A percentile compares a stretch with the other conserved stretches of the same genome.
phyloP scores from a whole-genome alignment of 768 basidiomycete species.

The Cystoderma amianthinum region DNA sequence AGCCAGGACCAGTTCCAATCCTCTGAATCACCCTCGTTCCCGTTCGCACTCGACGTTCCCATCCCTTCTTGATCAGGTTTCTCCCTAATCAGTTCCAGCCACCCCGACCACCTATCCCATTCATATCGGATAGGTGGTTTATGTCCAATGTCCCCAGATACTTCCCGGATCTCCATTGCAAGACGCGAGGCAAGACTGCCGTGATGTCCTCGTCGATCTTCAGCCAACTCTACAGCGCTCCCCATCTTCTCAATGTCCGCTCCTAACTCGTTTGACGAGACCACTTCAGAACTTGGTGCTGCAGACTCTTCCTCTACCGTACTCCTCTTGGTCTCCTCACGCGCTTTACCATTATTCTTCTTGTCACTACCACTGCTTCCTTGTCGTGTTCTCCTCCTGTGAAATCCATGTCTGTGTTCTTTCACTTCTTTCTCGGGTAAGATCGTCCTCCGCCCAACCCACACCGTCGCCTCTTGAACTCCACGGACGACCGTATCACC shows the following conservation, averaged over 20 bases:
- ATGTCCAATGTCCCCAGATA: conserved; percentile 21
- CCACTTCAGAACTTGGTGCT: neutral
- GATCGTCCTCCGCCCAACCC: conserved; percentile 18
- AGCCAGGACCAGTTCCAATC: too few relatives aligned
- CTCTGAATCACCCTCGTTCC: neutral
- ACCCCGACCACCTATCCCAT: conserved; percentile 29
- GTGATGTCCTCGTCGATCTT: conserved; percentile 15
- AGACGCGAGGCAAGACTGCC: conserved; percentile 21
- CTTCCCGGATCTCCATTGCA: conserved; percentile 18
- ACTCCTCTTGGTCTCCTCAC: neutral
- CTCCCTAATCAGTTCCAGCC: conserved; percentile 24
- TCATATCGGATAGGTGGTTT: conserved; percentile 19
- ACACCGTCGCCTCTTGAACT: conserved; percentile 23
- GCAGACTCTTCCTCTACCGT: neutral
- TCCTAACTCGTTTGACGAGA: conserved; percentile 5
- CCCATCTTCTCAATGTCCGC: conserved; percentile 20
- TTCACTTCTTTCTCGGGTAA: conserved; percentile 14
- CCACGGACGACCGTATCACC: conserved; percentile 38
- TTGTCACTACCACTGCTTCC: conserved; percentile 1
- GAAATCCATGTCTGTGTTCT: neutral
- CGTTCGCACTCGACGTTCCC: too few relatives aligned
- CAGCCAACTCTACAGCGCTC: conserved; percentile 25
- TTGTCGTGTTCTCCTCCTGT: conserved; percentile 4
- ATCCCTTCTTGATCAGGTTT: too few relatives aligned
- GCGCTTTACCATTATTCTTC: neutral